Conservation (phyloP, 805 yeast species). For the Starmerella roubikii region DNA sequence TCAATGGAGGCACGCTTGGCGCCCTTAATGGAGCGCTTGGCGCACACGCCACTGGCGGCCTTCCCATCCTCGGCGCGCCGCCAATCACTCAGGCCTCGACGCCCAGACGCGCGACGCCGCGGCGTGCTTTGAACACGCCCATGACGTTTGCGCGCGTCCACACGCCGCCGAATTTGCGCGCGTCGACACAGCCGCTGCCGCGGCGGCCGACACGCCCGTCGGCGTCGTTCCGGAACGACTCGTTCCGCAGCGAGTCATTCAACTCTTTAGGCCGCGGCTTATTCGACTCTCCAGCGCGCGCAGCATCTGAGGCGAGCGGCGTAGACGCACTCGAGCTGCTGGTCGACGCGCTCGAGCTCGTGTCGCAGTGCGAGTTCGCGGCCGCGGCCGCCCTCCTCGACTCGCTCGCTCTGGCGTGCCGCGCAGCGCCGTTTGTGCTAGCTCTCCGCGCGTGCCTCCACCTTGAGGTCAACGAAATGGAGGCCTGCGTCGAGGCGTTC, state of each 20-base stretch:
- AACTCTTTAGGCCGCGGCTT: constrained; percentile 11
- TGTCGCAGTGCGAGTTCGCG: constrained; percentile 50
- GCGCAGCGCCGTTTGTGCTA: constrained; percentile 72
- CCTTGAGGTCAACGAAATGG: constrained; percentile 78
- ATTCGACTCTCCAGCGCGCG: background rate
- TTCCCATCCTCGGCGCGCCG: background rate
- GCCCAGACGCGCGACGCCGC: constrained; percentile 12
- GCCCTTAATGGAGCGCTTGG: no score
- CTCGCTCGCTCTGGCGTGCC: constrained; percentile 47
- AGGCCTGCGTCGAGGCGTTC: constrained; percentile 55
- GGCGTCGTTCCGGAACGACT: background rate
- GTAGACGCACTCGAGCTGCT: constrained; percentile 8
- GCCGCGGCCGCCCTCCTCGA: constrained; percentile 62
- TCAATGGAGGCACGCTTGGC: no score
- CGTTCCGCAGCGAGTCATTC: constrained; percentile 12
- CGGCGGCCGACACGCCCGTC: background rate
- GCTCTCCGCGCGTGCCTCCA: constrained; percentile 67
- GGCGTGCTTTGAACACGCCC: background rate
- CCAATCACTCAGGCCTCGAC: constrained; percentile 10
- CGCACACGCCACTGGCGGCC: no score
- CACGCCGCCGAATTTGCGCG: background rate
- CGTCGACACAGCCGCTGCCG: no score
- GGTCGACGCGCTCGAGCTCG: constrained; percentile 6
- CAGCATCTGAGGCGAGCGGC: background rate
- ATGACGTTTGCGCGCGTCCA: background rate